Evolutionary conservation across 1,284 basidiomycete species (phyloP), one percentile per base, ranked within the genome.

Genomic region (Ceratobasidium theobromae): DNA sequence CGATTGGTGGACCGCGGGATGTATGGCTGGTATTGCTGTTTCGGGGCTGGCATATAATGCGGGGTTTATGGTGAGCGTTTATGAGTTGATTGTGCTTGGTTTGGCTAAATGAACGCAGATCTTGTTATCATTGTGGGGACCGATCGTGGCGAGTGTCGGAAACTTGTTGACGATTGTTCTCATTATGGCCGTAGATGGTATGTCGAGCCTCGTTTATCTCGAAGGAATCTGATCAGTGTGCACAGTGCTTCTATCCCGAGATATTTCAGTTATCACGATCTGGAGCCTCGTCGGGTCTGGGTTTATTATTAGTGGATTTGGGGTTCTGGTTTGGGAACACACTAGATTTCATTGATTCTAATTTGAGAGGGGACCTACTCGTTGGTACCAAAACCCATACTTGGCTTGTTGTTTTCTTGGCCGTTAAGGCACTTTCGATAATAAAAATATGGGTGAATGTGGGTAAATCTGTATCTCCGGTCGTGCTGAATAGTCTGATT

Each of bases 401-500:
- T n/a, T n/a, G n/a, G n/a, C n/a, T n/a, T n/a, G n/a, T n/a, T n/a
- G n/a, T n/a, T n/a, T n/a, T n/a, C n/a, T n/a, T n/a, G n/a, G n/a
- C n/a, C n/a, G n/a, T n/a, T n/a, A n/a, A n/a, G n/a, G n/a, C n/a
- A n/a, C n/a, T n/a, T n/a, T n/a, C n/a, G n/a, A 57, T 27, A 41
- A 43, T 32, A 30, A n/a, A 18, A 41, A 57, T 12, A n/a, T 18
- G n/a, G 40, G 27, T 21, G 21, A 16, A 8, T n/a, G n/a, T n/a
- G n/a, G n/a, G n/a, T n/a, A n/a, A n/a, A n/a, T n/a, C n/a, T n/a
- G 16, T 27, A 30, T 5, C 23, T 43, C 16, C 14, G 41, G 33
- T n/a, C 23, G 14, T 2, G 76, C 93, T 96, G 84, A 95, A 89
- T 67, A 85, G 80, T 80, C 96, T 98, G 72, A 98, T 92, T 6